Conservation (phyloP, 164 flowering plant species). For the Aristolochia contorta region DNA sequence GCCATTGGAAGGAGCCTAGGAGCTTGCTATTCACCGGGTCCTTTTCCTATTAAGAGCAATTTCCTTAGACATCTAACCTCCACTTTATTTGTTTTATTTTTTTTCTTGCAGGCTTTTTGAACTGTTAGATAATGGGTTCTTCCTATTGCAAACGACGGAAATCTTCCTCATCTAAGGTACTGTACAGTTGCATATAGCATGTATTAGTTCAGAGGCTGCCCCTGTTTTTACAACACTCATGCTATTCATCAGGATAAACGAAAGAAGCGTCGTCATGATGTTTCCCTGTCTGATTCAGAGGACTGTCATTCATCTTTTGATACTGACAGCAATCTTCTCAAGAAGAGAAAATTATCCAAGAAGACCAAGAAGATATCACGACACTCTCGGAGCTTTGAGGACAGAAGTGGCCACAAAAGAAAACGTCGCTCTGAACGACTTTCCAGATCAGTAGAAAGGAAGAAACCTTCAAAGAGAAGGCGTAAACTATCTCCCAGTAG, state of each 20-base stretch:
- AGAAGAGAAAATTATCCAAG: slow-evolving; percentile 23
- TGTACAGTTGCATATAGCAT: background rate
- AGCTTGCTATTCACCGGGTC: background rate
- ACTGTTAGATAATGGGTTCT: background rate
- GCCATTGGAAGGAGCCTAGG: background rate
- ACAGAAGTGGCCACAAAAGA: slow-evolving; percentile 24
- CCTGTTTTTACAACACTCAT: background rate
- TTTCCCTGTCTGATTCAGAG: slow-evolving; percentile 29
- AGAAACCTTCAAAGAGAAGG: slow-evolving; percentile 30
- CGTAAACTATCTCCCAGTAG: slow-evolving; percentile 30
- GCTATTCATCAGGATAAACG: slow-evolving; percentile 29
- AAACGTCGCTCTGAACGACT: slow-evolving; percentile 30
- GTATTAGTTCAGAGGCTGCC: background rate
- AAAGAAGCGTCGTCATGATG: slow-evolving; percentile 41
- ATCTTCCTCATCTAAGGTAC: background rate
- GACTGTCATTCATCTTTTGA: slow-evolving; percentile 28
- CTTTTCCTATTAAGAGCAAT: background rate
- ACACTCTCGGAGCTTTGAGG: slow-evolving; percentile 27
- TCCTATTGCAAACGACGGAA: background rate
- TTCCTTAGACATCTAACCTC: background rate
- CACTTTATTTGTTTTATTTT: background rate
- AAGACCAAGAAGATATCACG: slow-evolving; percentile 33
- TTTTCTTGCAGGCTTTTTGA: slow-evolving; percentile 1
- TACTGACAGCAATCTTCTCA: slow-evolving; percentile 30
- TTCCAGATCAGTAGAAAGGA: slow-evolving; percentile 17